A percentile compares a stretch with the other conserved stretches of the same genome.
Evolutionary conservation across 2,329 filamentous ascomycete genomes (phyloP).

Genomic region (Taxawa tesnikishii): DNA sequence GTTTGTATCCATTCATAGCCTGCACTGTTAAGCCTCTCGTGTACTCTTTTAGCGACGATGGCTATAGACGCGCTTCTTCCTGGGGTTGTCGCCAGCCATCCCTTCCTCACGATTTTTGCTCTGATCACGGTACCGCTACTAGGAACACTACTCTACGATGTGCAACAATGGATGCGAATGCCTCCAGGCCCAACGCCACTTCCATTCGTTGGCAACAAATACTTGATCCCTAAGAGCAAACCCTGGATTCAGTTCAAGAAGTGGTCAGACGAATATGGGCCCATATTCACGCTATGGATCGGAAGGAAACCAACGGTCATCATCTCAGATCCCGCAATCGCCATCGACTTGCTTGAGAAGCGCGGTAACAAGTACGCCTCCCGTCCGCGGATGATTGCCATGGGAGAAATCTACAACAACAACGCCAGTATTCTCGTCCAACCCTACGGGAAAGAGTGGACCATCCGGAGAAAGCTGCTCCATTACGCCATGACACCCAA

Average conservation of each 20-base stretch:
- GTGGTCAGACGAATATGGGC: conserved; percentile 32
- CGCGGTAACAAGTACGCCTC: conserved; percentile 32
- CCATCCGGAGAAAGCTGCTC: conserved; percentile 27
- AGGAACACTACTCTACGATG: conserved; percentile 18
- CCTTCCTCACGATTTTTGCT: conserved; percentile 15
- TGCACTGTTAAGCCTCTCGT: background rate
- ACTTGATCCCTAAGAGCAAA: conserved; percentile 18
- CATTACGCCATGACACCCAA: conserved; percentile 33
- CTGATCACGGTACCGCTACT: conserved; percentile 8
- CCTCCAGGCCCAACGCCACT: conserved; percentile 34
- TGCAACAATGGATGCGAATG: conserved; percentile 25
- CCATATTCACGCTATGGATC: conserved; percentile 37
- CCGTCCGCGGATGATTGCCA: conserved; percentile 31
- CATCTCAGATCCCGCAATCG: conserved; percentile 31
- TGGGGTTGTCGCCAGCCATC: conserved; percentile 3
- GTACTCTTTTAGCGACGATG: conserved; percentile 3
- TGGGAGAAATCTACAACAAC: conserved; percentile 33
- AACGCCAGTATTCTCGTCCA: conserved; percentile 34
- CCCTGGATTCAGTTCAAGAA: conserved; percentile 30
- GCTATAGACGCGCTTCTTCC: background rate
- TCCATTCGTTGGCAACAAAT: conserved; percentile 32
- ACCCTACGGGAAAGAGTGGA: conserved; percentile 37
- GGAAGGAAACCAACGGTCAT: conserved; percentile 33
- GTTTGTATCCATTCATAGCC: no score
- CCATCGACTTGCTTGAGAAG: conserved; percentile 33